Evolutionary conservation across 306 rosid genomes (phyloP).

Genomic region (Quercus alba): DNA sequence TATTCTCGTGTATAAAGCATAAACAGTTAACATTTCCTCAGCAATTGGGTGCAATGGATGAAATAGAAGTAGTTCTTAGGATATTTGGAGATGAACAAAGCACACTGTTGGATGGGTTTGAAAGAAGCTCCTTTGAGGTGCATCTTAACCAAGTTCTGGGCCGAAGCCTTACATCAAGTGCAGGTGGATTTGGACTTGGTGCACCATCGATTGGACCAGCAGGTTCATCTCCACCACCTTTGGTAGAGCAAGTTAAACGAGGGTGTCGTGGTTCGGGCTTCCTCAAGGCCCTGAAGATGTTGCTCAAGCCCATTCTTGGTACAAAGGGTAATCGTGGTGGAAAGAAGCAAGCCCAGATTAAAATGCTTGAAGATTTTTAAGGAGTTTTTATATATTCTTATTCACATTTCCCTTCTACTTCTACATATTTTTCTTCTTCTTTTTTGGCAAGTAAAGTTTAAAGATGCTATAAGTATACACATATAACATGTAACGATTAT

Average conservation of each 20-base stretch:
- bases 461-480: not conserved
- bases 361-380: not conserved
- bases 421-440: not conserved
- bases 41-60: conserved; percentile 27
- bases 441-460: not conserved
- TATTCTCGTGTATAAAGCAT: too few relatives aligned
- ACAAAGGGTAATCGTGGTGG: conserved; percentile 21
- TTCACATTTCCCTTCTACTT: not conserved
- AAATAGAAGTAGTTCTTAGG: conserved; percentile 37
- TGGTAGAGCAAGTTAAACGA: conserved; percentile 30
- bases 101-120: conserved; percentile 72
- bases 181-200: conserved; percentile 21
- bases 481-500: not conserved
- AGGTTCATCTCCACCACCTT: conserved; percentile 9
- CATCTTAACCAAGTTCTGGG: conserved; percentile 59
- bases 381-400: not conserved
- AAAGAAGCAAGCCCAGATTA: conserved; percentile 39
- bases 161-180: conserved; percentile 57
- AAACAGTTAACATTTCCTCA: not conserved
- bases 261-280: conserved; percentile 31
- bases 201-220: conserved; percentile 3
- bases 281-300: conserved; percentile 50
- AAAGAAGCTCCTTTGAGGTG: conserved; percentile 62
- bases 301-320: conserved; percentile 49
- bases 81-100: conserved; percentile 86